Percentiles rank a stretch among this genome's conserved stretches.
Evolutionary conservation across 108 stramenopile species (phyloP).

Genomic region (Cyclotella atomus): DNA sequence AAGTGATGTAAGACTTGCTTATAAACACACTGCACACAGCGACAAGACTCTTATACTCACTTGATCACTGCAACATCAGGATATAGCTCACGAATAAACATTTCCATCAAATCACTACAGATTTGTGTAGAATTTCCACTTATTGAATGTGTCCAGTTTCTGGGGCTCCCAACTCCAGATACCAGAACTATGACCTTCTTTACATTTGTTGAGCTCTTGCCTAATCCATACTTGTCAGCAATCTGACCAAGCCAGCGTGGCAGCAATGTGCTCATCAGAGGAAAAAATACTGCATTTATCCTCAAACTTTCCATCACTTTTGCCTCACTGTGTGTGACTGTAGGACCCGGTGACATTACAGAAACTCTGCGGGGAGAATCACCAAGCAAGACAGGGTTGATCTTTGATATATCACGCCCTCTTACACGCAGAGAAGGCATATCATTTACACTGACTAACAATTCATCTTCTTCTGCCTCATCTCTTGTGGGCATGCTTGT

Average conservation of each 20-base stretch:
- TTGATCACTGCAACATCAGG: conserved; percentile 78
- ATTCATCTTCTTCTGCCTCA: conserved; percentile 7
- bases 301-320: conserved; percentile 33
- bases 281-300: conserved; percentile 86
- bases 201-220: conserved; percentile 45
- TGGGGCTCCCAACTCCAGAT: conserved; percentile 87
- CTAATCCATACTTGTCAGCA: conserved; percentile 47
- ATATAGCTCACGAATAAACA: conserved; percentile 65
- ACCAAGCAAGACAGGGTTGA: conserved; percentile 42
- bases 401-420: conserved; percentile 62
- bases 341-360: not conserved
- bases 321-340: not conserved
- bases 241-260: conserved; percentile 80
- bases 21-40: not conserved
- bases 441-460: conserved; percentile 45
- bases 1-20: not conserved
- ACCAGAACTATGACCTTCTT: conserved; percentile 88
- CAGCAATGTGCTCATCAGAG: conserved; percentile 83
- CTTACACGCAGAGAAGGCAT: conserved; percentile 64
- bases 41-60: conserved; percentile 8
- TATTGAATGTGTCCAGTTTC: conserved; percentile 86
- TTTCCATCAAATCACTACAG: conserved; percentile 86
- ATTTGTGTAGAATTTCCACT: conserved; percentile 88
- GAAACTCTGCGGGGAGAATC: conserved; percentile 27
- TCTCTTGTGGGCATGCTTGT: not conserved